A percentile compares a stretch with the other conserved stretches of the same genome.
Evolutionary conservation across 1,139 yeast genomes (phyloP).

Genomic region (Hyphopichia fennica): DNA sequence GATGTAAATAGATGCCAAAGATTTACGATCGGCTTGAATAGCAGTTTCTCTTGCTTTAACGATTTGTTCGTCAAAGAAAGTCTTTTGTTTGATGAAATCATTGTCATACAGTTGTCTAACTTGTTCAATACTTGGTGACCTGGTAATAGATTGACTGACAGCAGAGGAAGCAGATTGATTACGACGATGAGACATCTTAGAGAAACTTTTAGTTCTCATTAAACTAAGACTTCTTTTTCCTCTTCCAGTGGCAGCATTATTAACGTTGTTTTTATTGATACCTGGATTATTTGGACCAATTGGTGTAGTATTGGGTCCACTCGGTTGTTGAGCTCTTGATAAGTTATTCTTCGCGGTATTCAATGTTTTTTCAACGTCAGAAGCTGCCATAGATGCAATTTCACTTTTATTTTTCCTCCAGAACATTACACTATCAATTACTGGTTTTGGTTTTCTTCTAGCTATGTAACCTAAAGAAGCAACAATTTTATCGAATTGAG

Average conservation of each 20-base stretch:
- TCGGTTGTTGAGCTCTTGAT: constrained; percentile 5
- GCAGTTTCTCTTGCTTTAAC: constrained; percentile 67
- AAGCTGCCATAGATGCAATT: constrained; percentile 73
- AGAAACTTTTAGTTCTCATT: constrained; percentile 42
- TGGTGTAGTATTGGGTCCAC: constrained; percentile 1
- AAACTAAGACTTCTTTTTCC: constrained; percentile 43
- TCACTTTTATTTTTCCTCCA: constrained; percentile 94
- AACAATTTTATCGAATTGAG: constrained; percentile 80
- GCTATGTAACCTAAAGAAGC: constrained; percentile 90
- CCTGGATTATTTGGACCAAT: constrained; percentile 15
- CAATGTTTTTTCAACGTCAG: constrained; percentile 51
- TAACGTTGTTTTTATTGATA: constrained; percentile 9
- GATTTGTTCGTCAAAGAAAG: constrained; percentile 41
- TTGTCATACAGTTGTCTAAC: constrained; percentile 9
- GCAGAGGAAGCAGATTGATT: constrained; percentile 37
- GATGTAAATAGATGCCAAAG: constrained; percentile 82
- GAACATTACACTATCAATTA: constrained; percentile 95
- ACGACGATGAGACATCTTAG: constrained; percentile 38
- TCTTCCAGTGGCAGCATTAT: constrained; percentile 8
- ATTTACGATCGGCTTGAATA: constrained; percentile 82
- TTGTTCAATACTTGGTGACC: constrained; percentile 10
- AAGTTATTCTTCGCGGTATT: constrained; percentile 20
- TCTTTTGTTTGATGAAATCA: constrained; percentile 24
- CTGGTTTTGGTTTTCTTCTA: constrained; percentile 87
- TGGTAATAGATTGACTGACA: constrained; percentile 5